Evolutionary conservation across 148 eudicot genomes (phyloP).

Genomic region (Euryodendron excelsum): DNA sequence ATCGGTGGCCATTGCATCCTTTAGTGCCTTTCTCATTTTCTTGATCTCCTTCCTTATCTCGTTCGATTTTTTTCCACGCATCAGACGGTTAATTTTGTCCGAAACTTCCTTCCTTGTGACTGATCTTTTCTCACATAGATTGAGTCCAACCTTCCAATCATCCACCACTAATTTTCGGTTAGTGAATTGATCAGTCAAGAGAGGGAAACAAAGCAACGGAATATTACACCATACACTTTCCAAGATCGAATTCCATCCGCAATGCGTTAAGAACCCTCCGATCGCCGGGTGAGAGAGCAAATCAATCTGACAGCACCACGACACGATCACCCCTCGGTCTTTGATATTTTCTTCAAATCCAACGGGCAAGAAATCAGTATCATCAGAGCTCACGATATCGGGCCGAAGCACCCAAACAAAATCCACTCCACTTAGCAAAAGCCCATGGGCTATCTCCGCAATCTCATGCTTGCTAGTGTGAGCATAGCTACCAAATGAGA

Average conservation of each 20-base stretch:
- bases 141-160: slow-evolving; percentile 39
- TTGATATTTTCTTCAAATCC: slow-evolving; percentile 28
- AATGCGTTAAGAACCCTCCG: slow-evolving; percentile 50
- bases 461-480: slow-evolving; percentile 37
- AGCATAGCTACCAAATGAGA: slow-evolving; percentile 51
- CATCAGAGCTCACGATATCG: slow-evolving; percentile 36
- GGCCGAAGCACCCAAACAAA: slow-evolving; percentile 52
- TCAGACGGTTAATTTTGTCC: slow-evolving; percentile 23
- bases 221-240: slow-evolving; percentile 39
- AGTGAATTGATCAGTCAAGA: slow-evolving; percentile 42
- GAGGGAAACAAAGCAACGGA: slow-evolving; percentile 40
- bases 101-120: slow-evolving; percentile 21
- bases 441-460: slow-evolving; percentile 44
- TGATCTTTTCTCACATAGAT: slow-evolving; percentile 18
- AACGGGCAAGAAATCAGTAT: slow-evolving; percentile 29
- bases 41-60: slow-evolving; percentile 13
- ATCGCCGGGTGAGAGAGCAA: slow-evolving; percentile 36
- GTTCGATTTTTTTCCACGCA: slow-evolving; percentile 20
- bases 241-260: slow-evolving; percentile 52
- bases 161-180: slow-evolving; percentile 43
- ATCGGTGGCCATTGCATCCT: slow-evolving; percentile 19
- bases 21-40: slow-evolving; percentile 21
- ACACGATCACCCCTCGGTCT: slow-evolving; percentile 34
- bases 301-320: slow-evolving; percentile 41
- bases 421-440: slow-evolving; percentile 37